Evolutionary conservation across 441 rosid genomes (phyloP).

Genomic region (Gossypium davidsonii): DNA sequence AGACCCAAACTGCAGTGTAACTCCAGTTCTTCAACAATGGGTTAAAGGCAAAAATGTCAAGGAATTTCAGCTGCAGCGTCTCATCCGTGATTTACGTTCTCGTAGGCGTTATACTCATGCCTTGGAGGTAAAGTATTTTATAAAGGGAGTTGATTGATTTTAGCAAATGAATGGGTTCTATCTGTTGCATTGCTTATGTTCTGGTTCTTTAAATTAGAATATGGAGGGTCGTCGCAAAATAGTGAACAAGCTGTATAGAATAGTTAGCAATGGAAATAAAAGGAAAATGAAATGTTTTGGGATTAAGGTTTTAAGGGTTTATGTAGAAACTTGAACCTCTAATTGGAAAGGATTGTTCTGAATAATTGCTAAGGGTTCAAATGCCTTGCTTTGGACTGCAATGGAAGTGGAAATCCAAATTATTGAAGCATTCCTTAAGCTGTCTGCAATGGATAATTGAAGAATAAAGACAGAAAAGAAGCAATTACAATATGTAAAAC

Average conservation of each 20-base stretch:
- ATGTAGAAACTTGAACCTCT: not conserved
- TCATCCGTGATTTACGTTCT: slow-evolving; percentile 31
- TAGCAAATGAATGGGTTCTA: not conserved
- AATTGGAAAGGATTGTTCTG: not conserved
- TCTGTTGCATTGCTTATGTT: not conserved
- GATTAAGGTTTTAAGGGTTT: not conserved
- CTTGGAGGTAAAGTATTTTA: slow-evolving; percentile 26
- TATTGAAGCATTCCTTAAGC: not conserved
- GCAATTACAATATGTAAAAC: not conserved
- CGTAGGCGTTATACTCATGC: slow-evolving; percentile 34
- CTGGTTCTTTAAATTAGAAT: not conserved
- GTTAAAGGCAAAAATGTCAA: slow-evolving; percentile 21
- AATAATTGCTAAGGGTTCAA: not conserved
- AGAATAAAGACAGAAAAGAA: not conserved
- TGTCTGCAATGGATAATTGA: not conserved
- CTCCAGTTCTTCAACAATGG: slow-evolving; percentile 45
- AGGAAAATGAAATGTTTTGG: not conserved
- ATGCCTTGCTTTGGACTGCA: not conserved
- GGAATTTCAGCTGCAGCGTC: slow-evolving; percentile 17
- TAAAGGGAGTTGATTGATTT: not conserved
- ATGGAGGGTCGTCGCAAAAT: not conserved
- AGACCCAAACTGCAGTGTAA: slow-evolving; percentile 29
- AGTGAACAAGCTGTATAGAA: not conserved
- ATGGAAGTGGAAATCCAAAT: not conserved
- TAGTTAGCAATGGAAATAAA: not conserved